Base-by-base conservation (phyloP, 2,329 filamentous ascomycete species). In the Exophiala xenobiotica region DNA sequence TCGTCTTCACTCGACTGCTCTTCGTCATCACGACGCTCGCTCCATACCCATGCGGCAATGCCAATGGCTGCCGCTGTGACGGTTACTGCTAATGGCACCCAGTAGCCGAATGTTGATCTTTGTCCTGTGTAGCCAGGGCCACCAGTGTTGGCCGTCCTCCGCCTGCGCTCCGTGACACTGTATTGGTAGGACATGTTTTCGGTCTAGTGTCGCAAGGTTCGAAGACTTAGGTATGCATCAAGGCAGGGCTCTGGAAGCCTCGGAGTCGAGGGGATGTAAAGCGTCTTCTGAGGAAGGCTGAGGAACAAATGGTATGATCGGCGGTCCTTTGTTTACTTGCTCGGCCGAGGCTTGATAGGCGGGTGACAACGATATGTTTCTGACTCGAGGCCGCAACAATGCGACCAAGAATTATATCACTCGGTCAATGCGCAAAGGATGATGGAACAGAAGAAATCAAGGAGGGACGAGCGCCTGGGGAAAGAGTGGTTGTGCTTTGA, bases 31-130 rank as follows among this genome's bases (percentile, higher is more conserved):
- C 79, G 82, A 64, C 89, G 86, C 73, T 95, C 90, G 68, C 87
- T 95, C 90, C 90, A 96, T 54, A 91, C 83, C 92, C 92, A 97
- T 51, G 90, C 90, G 46, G 86, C 91, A 41, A 95, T 74, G 26
- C 91, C 90, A 49, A 88, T 85, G 18, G 91, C 90, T 54, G 92
- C 92, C 61, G 95, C 83, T 40, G 90, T 91, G 52, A 95, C 83
- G 43, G 91, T 96, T 59, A 96, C 72, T 59, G 85, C 86, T 50
- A 97, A 79, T 57, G 92, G 92, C 54, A 96, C 82, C 89, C 91
- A 96, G 73, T 95, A 92, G 65, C 85, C 73, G 58, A 75, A 62
- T 27, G 69, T 64, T 14, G 73, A 72, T 26, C 71, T 68, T 48
- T 65, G 62, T 18, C 71, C 69, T 7, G 68, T 67, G 38, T 69